Base-by-base conservation (phyloP, 192 early-diverging fungal genomes). In the Lobosporangium transversale region DNA sequence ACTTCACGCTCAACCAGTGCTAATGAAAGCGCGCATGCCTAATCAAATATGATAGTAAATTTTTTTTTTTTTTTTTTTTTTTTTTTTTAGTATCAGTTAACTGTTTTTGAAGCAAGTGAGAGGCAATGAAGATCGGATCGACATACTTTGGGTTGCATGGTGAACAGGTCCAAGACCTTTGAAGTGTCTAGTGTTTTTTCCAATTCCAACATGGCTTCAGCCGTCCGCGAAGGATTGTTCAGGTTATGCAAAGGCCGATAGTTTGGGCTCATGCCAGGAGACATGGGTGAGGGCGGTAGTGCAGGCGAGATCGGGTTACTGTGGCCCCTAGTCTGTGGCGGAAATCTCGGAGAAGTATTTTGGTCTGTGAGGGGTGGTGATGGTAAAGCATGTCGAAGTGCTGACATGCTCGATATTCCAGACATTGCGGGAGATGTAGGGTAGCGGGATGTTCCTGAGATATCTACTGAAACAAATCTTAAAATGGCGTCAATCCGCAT, bases 71-170 rank as follows among this genome's bases (percentile, higher is more conserved):
- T n/a, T n/a, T n/a, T n/a, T n/a, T n/a, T n/a, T n/a, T n/a, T n/a
- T n/a, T n/a, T n/a, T n/a, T n/a, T n/a, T n/a, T n/a, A n/a, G n/a
- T n/a, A n/a, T n/a, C n/a, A n/a, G n/a, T n/a, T n/a, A n/a, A n/a
- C n/a, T n/a, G n/a, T n/a, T n/a, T n/a, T n/a, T n/a, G n/a, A n/a
- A n/a, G n/a, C n/a, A n/a, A n/a, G n/a, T n/a, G n/a, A n/a, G n/a
- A n/a, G n/a, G n/a, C n/a, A n/a, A n/a, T n/a, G n/a, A n/a, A n/a
- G n/a, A n/a, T n/a, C n/a, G n/a, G n/a, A n/a, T n/a, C n/a, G n/a
- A n/a, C 47, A 21, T 81, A 86, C 86, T 63, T 80, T 85, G 30
- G 75, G 80, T 20, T 78, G 62, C 70, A 80, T 83, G 2, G 80
- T 79, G 59, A 84, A 84, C 18, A 87, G 56, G 66, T 87, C 86